phyloP scores from a whole-genome alignment of 2,329 filamentous ascomycete genomes.

The Colletotrichum limetticola region DNA sequence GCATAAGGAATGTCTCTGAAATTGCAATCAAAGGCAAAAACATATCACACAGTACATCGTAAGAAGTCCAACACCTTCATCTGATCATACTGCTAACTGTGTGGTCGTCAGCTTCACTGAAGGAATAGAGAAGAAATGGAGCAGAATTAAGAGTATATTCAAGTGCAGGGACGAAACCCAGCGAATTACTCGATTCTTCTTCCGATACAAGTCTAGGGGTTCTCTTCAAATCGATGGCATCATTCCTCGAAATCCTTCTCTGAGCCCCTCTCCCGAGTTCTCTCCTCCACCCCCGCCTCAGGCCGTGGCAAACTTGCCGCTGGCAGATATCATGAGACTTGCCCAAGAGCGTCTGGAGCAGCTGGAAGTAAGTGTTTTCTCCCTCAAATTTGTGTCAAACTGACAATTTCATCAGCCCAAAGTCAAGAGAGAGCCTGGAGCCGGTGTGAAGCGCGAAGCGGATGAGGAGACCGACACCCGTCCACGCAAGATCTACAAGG shows the following conservation, averaged over 20 bases:
- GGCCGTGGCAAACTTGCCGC: background rate
- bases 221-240: slow-evolving; percentile 4
- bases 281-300: background rate
- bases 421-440: background rate
- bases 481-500: slow-evolving; percentile 19
- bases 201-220: background rate
- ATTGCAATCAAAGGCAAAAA: slow-evolving; percentile 9
- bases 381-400: fast-evolving
- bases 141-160: no score
- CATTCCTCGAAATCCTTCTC: background rate
- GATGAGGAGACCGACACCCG: background rate
- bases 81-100: background rate
- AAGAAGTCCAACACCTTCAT: fast-evolving
- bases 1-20: background rate
- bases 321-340: background rate
- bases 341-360: background rate
- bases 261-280: fast-evolving
- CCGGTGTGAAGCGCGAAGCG: background rate
- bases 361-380: background rate
- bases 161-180: background rate
- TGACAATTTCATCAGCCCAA: background rate
- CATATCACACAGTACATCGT: background rate
- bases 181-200: background rate
- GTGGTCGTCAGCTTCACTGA: background rate
- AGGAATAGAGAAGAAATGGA: background rate